phyloP scores from a whole-genome alignment of 2,329 filamentous ascomycete species.

The Fusarium xylarioides region DNA sequence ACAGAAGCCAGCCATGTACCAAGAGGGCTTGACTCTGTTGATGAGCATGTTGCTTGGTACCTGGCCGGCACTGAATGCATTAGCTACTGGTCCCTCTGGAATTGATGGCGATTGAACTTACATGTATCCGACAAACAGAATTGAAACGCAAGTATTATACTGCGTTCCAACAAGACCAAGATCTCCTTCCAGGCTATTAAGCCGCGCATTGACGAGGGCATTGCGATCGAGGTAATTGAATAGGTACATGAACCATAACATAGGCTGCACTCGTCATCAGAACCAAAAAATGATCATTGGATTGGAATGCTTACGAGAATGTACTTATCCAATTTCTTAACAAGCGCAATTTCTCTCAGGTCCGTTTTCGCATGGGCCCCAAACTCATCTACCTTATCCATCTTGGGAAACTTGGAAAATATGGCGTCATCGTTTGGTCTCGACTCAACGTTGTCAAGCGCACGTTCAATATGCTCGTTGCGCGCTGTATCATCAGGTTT shows the following conservation, averaged over 20 bases:
- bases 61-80: conserved; percentile 33
- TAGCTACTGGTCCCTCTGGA: rapidly evolving
- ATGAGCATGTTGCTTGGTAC: conserved; percentile 53
- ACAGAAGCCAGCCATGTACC: conserved; percentile 51
- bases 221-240: conserved; percentile 58
- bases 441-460: conserved; percentile 15
- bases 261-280: conserved; percentile 28
- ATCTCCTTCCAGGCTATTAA: conserved; percentile 63
- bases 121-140: conserved; percentile 50
- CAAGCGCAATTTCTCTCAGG: conserved; percentile 29
- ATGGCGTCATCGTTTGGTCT: conserved; percentile 7
- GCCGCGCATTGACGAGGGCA: conserved; percentile 64
- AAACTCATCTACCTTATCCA: conserved; percentile 35
- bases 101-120: neutral
- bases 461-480: conserved; percentile 16
- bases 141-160: conserved; percentile 48
- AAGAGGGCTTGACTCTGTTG: conserved; percentile 52
- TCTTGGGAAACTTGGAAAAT: conserved; percentile 29
- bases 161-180: conserved; percentile 54
- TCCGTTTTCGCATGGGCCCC: conserved; percentile 35
- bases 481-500: neutral
- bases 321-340: conserved; percentile 32
- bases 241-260: conserved; percentile 52
- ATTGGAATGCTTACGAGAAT: conserved; percentile 13
- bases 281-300: neutral